Conservation (phyloP, 176 grass and related monocot species). For the Lolium multiflorum region DNA sequence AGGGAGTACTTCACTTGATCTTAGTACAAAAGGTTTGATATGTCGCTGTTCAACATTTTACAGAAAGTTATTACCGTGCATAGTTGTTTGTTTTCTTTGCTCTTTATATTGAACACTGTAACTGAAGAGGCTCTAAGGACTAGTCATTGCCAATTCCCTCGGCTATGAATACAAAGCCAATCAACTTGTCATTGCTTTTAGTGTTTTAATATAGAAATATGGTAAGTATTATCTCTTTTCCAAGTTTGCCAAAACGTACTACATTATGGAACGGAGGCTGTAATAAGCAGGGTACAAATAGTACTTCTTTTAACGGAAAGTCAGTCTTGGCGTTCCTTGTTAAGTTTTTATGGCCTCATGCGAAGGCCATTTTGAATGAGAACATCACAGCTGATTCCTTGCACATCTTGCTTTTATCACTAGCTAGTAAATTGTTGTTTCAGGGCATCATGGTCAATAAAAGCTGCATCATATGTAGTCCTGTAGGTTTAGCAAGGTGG, state of each 20-base stretch:
- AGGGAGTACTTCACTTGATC: neutral
- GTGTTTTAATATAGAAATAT: neutral
- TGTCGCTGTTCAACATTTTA: neutral
- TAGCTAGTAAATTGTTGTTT: neutral
- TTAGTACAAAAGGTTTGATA: neutral
- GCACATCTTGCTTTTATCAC: neutral
- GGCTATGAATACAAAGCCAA: neutral
- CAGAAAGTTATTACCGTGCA: neutral
- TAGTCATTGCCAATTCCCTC: neutral
- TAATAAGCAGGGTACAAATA: neutral
- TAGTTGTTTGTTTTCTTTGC: neutral
- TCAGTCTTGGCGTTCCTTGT: too few relatives aligned
- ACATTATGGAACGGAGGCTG: too few relatives aligned
- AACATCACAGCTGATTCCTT: neutral
- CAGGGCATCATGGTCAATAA: slow-evolving; percentile 1
- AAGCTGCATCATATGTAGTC: slow-evolving; percentile 22
- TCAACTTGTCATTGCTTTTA: neutral
- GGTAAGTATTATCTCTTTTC: too few relatives aligned
- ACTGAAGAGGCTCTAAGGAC: neutral
- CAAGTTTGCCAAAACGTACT: too few relatives aligned
- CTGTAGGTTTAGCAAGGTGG: too few relatives aligned
- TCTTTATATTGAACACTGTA: slow-evolving; percentile 7
- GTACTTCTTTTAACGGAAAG: neutral
- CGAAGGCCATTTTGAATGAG: neutral
- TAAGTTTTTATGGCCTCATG: neutral